Evolutionary conservation across 768 basidiomycete species (phyloP).

Genomic region (Termitomyces sp.): DNA sequence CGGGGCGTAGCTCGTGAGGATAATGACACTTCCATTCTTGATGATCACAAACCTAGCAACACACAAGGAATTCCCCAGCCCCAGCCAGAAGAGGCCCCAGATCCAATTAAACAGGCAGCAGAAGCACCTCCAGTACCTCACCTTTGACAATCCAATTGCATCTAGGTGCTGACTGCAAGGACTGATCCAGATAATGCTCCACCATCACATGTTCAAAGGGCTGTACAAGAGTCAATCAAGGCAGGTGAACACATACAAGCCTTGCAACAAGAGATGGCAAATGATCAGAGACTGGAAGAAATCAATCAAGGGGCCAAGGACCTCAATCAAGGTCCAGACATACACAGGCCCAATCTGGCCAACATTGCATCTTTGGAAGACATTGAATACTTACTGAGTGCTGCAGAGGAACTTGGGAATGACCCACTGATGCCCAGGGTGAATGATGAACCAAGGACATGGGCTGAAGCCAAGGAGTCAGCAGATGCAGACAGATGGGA

Average conservation of each 20-base stretch:
- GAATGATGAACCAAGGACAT: background rate
- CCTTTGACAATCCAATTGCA: background rate
- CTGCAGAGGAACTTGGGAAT: background rate
- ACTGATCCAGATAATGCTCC: too few species aligned
- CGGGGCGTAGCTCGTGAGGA: too few species aligned
- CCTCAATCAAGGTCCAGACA: background rate
- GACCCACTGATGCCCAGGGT: too few species aligned
- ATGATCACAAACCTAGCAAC: too few species aligned
- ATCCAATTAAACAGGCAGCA: too few species aligned
- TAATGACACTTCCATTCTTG: too few species aligned
- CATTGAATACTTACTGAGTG: background rate
- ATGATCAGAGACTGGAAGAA: background rate
- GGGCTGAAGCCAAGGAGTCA: background rate
- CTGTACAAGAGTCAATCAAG: background rate
- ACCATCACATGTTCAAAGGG: background rate
- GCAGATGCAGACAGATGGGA: background rate
- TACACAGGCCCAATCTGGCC: background rate
- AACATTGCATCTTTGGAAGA: background rate
- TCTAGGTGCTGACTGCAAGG: background rate
- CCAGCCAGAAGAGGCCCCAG: too few species aligned
- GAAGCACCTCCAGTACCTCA: too few species aligned
- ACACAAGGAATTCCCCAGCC: too few species aligned
- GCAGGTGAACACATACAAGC: background rate
- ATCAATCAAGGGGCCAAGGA: background rate
- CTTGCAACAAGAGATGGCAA: background rate